Conservation (phyloP, 106 monocot species). For the Triglochin maritima region DNA sequence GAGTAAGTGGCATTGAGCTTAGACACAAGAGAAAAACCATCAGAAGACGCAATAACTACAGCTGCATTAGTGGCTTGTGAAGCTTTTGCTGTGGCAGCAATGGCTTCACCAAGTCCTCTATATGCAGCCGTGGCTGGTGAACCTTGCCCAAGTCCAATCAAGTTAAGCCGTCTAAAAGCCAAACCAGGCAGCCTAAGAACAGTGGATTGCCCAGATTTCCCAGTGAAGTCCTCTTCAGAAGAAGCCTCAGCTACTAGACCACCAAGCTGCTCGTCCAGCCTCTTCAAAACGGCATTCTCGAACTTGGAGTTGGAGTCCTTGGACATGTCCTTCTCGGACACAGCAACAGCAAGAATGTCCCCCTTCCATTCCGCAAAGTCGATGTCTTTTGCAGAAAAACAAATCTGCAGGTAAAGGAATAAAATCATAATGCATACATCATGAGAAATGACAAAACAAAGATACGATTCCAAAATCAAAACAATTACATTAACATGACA, state of each 20-base stretch:
- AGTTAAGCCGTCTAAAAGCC: slow-evolving; percentile 63
- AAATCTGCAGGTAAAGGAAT: slow-evolving; percentile 33
- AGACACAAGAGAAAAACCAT: slow-evolving; percentile 26
- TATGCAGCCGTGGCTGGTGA: slow-evolving; percentile 25
- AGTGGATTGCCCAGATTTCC: slow-evolving; percentile 75
- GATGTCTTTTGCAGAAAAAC: slow-evolving; percentile 68
- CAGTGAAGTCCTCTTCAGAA: slow-evolving; percentile 84
- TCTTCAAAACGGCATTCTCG: slow-evolving; percentile 64
- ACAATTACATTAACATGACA: no score
- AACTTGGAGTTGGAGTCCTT: slow-evolving; percentile 76
- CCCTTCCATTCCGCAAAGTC: slow-evolving; percentile 82
- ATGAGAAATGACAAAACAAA: neutral
- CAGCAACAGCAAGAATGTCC: slow-evolving; percentile 75
- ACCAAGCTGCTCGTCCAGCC: slow-evolving; percentile 54
- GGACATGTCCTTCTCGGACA: slow-evolving; percentile 79
- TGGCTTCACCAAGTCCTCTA: slow-evolving; percentile 59
- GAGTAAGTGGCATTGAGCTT: slow-evolving; percentile 57
- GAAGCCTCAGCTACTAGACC: slow-evolving; percentile 68
- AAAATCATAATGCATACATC: neutral
- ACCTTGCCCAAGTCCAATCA: slow-evolving; percentile 58
- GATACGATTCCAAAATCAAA: no score
- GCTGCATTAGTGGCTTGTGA: slow-evolving; percentile 67
- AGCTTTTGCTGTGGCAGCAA: slow-evolving; percentile 61
- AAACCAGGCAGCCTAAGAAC: slow-evolving; percentile 70
- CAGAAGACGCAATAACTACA: slow-evolving; percentile 51